phyloP scores from a whole-genome alignment of 2,329 filamentous ascomycete genomes.

The Epichloe coenophiala region DNA sequence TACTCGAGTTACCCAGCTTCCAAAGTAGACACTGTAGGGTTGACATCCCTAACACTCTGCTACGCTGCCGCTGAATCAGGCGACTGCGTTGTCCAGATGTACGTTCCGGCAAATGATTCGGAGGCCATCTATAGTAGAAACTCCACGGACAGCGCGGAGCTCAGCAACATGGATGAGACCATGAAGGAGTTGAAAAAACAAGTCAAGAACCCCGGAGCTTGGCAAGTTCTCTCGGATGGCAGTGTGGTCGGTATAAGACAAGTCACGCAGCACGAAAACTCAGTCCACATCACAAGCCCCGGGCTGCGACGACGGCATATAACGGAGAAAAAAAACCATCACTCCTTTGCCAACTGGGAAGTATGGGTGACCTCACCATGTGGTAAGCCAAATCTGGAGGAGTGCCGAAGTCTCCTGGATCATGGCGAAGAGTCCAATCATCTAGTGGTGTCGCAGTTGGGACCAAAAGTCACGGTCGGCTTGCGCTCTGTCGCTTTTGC shows the following conservation, averaged over 20 bases:
- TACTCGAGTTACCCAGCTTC: slow-evolving; percentile 30
- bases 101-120: slow-evolving; percentile 37
- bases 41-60: slow-evolving; percentile 50
- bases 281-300: background rate
- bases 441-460: slow-evolving; percentile 51
- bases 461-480: slow-evolving; percentile 51
- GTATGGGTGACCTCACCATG: slow-evolving; percentile 38
- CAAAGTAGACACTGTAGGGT: slow-evolving; percentile 39
- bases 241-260: slow-evolving; percentile 50
- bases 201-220: slow-evolving; percentile 49
- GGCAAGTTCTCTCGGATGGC: slow-evolving; percentile 48
- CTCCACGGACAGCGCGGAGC: slow-evolving; percentile 20
- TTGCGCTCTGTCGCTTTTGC: slow-evolving; percentile 53
- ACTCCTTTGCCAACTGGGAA: slow-evolving; percentile 29
- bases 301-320: slow-evolving; percentile 2
- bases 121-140: slow-evolving; percentile 44
- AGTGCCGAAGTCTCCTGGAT: slow-evolving; percentile 30
- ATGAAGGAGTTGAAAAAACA: slow-evolving; percentile 37
- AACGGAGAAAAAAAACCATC: background rate
- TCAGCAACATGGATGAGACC: slow-evolving; percentile 37
- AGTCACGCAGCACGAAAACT: slow-evolving; percentile 14
- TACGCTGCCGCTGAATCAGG: slow-evolving; percentile 47
- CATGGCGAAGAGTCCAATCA: slow-evolving; percentile 31
- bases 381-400: slow-evolving; percentile 29
- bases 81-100: slow-evolving; percentile 52